Evolutionary conservation across 1,284 basidiomycete species (phyloP), one percentile per base, ranked within the genome.

Genomic region (Irpex rosettiformis): DNA sequence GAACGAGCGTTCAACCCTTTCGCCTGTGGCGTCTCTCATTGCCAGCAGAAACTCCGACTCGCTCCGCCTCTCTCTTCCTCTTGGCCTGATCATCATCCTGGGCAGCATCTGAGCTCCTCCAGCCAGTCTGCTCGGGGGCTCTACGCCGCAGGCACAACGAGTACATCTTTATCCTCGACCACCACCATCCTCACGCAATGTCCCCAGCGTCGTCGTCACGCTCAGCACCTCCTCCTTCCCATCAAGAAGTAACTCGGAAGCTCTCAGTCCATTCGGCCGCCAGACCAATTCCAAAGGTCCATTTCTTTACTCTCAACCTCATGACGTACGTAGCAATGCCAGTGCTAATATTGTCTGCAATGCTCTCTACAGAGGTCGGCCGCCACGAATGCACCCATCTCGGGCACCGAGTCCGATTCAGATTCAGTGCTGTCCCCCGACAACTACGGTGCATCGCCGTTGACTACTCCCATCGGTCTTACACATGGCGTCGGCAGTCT

Each of bases 401-500:
- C 90, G 57, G 90, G 91, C 42, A 91, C 88, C 64, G 93, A 94
- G 69, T 93, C 91, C 29, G 93, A 94, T 71, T 91, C 91, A 22
- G 92, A 94, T 70, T 88, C 87, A n/a, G 78, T 83, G 59, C 70
- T 83, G 58, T 77, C 81, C 1, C 79, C 83, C 29, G 86, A 89
- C 62, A 67, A 78, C 30, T 69, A 74, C 58, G 70, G 77, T 16
- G 69, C 78, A 61, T 67, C 77, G 54, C 63, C 67, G 7, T 60
- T 64, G 29, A 57, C 68, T 25, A 29, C 64, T 43, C 55, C 61
- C 42, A 62, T 55, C 43, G 21, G 43, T 45, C 61, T 58, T 2
- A 49, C 59, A n/a, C 51, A 65, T 45, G 61, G 66, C 52, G 60
- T 62, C 11, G 61, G 67, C 27, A 61, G 65, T 57, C 67, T 69